These are phyloP conservation scores for Acacia crassicarpa DNA, from an alignment of 306 rosid species.

Conservation along the genomic window DNA sequence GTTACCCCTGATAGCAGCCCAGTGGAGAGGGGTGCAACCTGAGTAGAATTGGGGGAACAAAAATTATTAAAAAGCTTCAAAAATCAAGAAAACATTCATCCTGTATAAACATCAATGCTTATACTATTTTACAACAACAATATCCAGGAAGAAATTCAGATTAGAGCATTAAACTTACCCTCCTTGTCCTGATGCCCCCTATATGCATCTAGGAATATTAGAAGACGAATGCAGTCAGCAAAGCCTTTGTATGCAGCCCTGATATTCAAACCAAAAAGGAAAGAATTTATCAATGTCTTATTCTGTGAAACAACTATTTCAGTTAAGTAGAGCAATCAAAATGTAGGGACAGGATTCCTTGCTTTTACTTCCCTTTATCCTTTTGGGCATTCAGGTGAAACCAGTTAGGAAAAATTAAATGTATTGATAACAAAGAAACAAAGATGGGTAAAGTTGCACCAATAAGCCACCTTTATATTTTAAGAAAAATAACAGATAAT, in stretches of 20 bases:
- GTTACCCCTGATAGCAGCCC: slow-evolving; percentile 98
- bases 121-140: slow-evolving; percentile 22
- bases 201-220: slow-evolving; percentile 89
- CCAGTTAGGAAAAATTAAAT: not conserved
- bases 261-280: slow-evolving; percentile 30
- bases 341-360: not conserved
- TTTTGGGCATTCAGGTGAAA: not conserved
- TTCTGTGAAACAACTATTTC: not conserved
- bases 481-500: not conserved
- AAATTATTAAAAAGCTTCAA: slow-evolving; percentile 1
- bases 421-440: not conserved
- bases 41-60: slow-evolving; percentile 32
- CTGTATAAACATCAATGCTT: not conserved
- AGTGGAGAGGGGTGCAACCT: slow-evolving; percentile 98
- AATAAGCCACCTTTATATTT: not conserved
- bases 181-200: slow-evolving; percentile 93
- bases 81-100: slow-evolving; percentile 19
- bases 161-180: slow-evolving; percentile 51
- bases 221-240: slow-evolving; percentile 92
- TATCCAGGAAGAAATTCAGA: not conserved
- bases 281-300: not conserved
- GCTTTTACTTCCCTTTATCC: not conserved
- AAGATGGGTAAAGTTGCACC: not conserved
- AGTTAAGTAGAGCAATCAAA: not conserved
- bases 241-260: slow-evolving; percentile 99